These are phyloP conservation scores for Carex parvula DNA, from an alignment of 176 grass and related monocot species.

Conservation along the genomic window DNA sequence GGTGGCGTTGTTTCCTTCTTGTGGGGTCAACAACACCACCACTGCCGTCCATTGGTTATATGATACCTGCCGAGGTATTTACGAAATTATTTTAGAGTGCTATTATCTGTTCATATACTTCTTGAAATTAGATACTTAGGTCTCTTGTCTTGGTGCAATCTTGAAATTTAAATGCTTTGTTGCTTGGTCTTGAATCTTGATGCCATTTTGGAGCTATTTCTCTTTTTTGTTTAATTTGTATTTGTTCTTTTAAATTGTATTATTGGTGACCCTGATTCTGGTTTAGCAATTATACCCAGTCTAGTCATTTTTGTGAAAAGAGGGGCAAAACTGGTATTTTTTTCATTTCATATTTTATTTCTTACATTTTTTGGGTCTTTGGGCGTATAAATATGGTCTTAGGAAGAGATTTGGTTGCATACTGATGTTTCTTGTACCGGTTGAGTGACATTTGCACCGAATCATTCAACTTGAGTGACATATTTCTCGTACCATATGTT, in stretches of 20 bases:
- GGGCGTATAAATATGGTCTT: not conserved
- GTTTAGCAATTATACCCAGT: not conserved
- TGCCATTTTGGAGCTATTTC: not conserved
- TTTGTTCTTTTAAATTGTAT: not conserved
- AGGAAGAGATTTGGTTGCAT: not conserved
- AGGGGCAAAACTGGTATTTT: not conserved
- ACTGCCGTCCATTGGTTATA: constrained; percentile 22
- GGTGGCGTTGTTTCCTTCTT: constrained; percentile 36
- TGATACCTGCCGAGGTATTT: constrained; percentile 16
- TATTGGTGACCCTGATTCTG: not conserved
- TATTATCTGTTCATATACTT: not conserved
- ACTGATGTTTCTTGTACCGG: not conserved
- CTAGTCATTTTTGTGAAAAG: not conserved
- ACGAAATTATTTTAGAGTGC: not conserved
- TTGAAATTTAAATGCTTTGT: not conserved
- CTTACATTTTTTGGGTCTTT: not conserved
- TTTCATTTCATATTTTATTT: not conserved
- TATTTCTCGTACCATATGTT: not conserved
- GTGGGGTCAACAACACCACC: constrained; percentile 25
- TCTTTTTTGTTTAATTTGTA: not conserved
- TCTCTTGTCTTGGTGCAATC: not conserved
- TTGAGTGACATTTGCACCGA: not conserved
- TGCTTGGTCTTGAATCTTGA: not conserved
- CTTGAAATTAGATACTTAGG: not conserved
- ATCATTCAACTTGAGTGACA: not conserved